A percentile compares a stretch with the other conserved stretches of the same genome.
Evolutionary conservation across 768 basidiomycete genomes (phyloP).

Genomic region (Phylloporus sp.): DNA sequence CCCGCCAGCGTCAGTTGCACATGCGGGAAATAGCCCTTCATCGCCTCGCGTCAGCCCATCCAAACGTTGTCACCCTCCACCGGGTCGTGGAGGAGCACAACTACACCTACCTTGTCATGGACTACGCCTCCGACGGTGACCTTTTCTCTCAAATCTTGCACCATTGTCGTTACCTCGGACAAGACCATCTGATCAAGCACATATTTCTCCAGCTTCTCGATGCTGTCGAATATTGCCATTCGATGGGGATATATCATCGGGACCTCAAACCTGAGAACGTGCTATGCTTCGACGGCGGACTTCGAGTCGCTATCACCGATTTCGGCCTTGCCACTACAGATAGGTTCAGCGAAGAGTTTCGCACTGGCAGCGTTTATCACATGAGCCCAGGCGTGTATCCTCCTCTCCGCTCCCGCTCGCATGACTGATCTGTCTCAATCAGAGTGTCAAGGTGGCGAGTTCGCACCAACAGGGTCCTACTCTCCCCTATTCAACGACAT

Average conservation of each 20-base stretch:
- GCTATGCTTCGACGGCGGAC: constrained; percentile 75
- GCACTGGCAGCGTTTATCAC: constrained; percentile 97
- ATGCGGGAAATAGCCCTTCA: constrained; percentile 85
- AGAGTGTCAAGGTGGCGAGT: constrained; percentile 84
- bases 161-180: constrained; percentile 70
- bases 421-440: constrained; percentile 21
- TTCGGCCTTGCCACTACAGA: constrained; percentile 94
- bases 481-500: constrained; percentile 88
- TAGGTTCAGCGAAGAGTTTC: constrained; percentile 77
- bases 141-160: constrained; percentile 87
- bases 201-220: constrained; percentile 93
- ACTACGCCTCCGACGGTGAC: constrained; percentile 87
- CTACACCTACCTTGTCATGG: constrained; percentile 88
- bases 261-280: constrained; percentile 98
- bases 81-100: constrained; percentile 79
- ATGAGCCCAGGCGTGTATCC: constrained; percentile 80
- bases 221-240: constrained; percentile 90
- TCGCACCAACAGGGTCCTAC: constrained; percentile 63
- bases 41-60: constrained; percentile 67
- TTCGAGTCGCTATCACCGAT: constrained; percentile 82
- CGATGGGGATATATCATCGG: constrained; percentile 88
- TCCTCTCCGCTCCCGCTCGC: constrained; percentile 6
- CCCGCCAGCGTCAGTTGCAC: constrained; percentile 70
- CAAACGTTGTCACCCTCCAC: constrained; percentile 83
- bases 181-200: constrained; percentile 77